Percentiles rank a stretch among this genome's conserved stretches.
Evolutionary conservation across 257 asterid genomes (phyloP).

Genomic region (Solanum tarijense): DNA sequence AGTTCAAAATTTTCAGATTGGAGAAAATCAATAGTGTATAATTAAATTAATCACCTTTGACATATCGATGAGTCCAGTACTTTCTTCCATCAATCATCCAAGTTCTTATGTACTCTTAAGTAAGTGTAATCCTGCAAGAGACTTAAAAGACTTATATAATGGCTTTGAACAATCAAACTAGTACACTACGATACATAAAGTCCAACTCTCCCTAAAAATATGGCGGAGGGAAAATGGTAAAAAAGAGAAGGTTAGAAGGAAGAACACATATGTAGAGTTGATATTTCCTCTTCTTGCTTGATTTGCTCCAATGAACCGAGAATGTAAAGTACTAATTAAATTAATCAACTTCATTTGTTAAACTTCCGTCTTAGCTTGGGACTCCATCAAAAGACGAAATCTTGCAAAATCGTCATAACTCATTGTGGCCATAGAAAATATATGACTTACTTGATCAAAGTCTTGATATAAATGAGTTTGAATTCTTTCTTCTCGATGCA

Average conservation of each 20-base stretch:
- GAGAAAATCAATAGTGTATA: background rate
- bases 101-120: background rate
- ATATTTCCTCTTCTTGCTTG: background rate
- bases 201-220: background rate
- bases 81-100: background rate
- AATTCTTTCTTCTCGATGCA: background rate
- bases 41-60: background rate
- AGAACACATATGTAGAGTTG: background rate
- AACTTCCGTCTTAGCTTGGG: background rate
- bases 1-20: background rate
- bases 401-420: background rate
- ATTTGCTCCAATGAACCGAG: background rate
- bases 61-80: background rate
- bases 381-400: background rate
- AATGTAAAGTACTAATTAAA: background rate
- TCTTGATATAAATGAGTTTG: background rate
- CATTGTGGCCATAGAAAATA: background rate
- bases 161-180: background rate
- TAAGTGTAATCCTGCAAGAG: background rate
- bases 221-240: background rate
- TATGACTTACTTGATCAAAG: background rate
- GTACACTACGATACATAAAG: background rate
- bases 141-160: background rate
- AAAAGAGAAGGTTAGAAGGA: background rate
- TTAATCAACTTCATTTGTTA: background rate